A percentile compares a stretch with the other conserved stretches of the same genome.
Conservation (phyloP, 352 stramenopile genomes). For the Phytophthora fragariaefolia region DNA sequence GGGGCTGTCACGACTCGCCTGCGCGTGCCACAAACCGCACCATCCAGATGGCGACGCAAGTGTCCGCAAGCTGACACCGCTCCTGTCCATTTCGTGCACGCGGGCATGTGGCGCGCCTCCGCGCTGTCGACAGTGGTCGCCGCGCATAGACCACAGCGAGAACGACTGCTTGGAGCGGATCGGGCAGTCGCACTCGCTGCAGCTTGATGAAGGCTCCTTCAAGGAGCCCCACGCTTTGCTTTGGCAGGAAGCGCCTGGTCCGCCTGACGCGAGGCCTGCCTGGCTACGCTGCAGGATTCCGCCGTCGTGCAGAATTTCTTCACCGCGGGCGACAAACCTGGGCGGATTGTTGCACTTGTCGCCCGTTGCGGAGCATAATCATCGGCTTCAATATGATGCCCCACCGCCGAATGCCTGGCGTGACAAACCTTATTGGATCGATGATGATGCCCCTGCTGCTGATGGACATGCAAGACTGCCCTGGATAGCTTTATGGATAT, state of each 20-base stretch:
- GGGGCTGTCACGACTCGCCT: slow-evolving; percentile 23
- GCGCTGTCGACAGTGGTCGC: slow-evolving; percentile 5
- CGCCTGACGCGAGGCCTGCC: not conserved
- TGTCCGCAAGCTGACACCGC: slow-evolving; percentile 21
- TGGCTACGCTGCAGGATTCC: slow-evolving; percentile 18
- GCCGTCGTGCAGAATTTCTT: no score
- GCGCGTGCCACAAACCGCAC: slow-evolving; percentile 20
- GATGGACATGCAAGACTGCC: not conserved
- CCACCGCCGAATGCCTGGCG: no score
- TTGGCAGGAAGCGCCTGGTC: not conserved
- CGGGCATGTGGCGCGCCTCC: not conserved
- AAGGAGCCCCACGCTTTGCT: no score
- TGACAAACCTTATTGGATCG: no score
- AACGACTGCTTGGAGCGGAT: slow-evolving; percentile 11
- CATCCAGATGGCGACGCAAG: slow-evolving; percentile 11
- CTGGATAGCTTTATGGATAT: not conserved
- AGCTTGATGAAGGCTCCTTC: not conserved
- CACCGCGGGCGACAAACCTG: slow-evolving; percentile 10
- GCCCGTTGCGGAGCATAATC: slow-evolving; percentile 11
- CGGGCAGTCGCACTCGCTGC: not conserved
- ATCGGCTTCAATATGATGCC: slow-evolving; percentile 19
- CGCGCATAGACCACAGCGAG: slow-evolving; percentile 6
- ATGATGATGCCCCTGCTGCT: no score
- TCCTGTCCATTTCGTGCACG: slow-evolving; percentile 27
- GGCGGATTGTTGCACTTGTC: slow-evolving; percentile 17